Percentiles rank a stretch among this genome's conserved stretches.
These are phyloP conservation scores for Anthracocystis panici-leucophaei DNA, from an alignment of 1,284 basidiomycete genomes.

Conservation along the genomic window DNA sequence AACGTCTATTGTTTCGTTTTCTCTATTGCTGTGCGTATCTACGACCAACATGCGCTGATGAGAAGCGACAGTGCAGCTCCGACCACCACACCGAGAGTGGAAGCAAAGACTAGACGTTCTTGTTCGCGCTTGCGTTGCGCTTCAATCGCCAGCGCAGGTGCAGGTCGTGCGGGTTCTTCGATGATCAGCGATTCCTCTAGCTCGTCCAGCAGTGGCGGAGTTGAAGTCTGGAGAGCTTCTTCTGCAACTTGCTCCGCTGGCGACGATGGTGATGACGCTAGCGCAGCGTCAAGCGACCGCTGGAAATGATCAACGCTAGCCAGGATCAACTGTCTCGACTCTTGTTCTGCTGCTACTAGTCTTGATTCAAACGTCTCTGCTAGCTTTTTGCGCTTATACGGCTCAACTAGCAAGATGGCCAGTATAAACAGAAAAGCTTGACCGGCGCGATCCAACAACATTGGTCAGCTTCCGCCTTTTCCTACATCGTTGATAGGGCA, in stretches of 20 bases:
- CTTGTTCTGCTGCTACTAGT: constrained; percentile 56
- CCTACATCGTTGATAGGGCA: constrained; percentile 4
- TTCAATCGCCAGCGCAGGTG: background rate
- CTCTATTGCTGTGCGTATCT: background rate
- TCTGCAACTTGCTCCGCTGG: background rate
- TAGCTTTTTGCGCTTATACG: constrained; percentile 67
- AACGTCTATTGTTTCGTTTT: background rate
- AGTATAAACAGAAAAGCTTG: constrained; percentile 60
- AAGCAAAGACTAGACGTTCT: constrained; percentile 40
- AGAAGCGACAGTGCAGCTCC: constrained; percentile 41
- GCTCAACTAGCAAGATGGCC: constrained; percentile 66
- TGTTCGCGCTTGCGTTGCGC: constrained; percentile 15
- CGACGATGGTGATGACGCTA: background rate
- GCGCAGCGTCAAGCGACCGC: constrained; percentile 15
- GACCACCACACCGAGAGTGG: constrained; percentile 42
- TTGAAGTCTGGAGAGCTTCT: background rate
- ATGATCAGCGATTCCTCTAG: background rate
- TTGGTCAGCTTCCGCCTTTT: background rate
- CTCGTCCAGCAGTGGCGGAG: background rate
- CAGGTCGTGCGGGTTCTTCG: background rate
- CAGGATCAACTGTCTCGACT: constrained; percentile 39
- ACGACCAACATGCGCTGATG: constrained; percentile 43
- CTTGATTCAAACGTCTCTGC: constrained; percentile 65
- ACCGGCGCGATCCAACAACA: background rate
- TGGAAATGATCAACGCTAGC: constrained; percentile 47